phyloP scores from a whole-genome alignment of 805 yeast genomes.

The Nakazawaea wyomingensis region DNA sequence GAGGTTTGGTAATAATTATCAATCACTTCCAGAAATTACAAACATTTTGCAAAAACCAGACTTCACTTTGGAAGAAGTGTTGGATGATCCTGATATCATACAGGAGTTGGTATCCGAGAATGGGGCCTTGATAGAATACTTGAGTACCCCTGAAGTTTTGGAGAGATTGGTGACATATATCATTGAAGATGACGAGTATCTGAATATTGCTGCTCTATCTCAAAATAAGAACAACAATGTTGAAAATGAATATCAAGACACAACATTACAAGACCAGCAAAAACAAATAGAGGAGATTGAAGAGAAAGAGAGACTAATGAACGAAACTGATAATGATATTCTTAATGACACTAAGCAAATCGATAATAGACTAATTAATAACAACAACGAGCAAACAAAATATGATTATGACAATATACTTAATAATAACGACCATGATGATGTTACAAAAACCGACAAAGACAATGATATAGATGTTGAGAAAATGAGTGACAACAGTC shows the following conservation, averaged over 20 bases:
- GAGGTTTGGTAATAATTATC: constrained; percentile 56
- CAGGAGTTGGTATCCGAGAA: constrained; percentile 72
- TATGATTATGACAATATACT: constrained; percentile 1
- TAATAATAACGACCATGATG: constrained; percentile 9
- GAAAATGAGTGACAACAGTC: no score
- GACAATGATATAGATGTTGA: constrained; percentile 5
- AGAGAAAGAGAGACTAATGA: neutral
- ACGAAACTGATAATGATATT: neutral
- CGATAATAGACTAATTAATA: neutral
- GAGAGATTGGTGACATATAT: constrained; percentile 64
- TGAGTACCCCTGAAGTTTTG: constrained; percentile 74
- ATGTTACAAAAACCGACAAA: constrained; percentile 13
- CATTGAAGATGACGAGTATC: constrained; percentile 43
- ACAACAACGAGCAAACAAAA: constrained; percentile 18
- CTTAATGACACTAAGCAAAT: neutral
- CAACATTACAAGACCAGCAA: neutral
- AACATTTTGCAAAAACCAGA: constrained; percentile 44
- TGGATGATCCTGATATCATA: constrained; percentile 71
- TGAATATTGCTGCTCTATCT: constrained; percentile 16
- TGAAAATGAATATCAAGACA: neutral
- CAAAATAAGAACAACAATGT: neutral
- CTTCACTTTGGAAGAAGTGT: constrained; percentile 47
- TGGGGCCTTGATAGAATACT: constrained; percentile 68
- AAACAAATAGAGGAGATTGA: neutral
- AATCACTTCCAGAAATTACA: constrained; percentile 50